phyloP scores from a whole-genome alignment of 192 early-diverging fungal species.

The Podila epigama region DNA sequence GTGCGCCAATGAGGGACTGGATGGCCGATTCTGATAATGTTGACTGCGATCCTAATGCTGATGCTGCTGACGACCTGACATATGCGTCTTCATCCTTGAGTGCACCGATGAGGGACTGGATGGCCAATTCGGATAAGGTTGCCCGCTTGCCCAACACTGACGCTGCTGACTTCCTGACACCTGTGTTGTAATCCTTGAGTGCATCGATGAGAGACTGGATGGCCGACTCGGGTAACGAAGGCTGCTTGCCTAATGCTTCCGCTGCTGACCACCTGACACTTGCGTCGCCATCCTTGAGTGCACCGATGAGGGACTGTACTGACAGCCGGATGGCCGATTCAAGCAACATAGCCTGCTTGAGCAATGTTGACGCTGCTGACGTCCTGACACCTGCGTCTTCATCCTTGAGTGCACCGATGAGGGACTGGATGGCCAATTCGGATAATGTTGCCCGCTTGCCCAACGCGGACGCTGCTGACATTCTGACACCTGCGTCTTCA shows the following conservation, averaged over 20 bases:
- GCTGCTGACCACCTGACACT: too few relatives aligned
- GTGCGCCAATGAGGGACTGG: background rate
- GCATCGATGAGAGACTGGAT: background rate
- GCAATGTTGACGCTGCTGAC: too few relatives aligned
- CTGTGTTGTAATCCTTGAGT: background rate
- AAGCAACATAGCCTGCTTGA: too few relatives aligned
- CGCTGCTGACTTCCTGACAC: background rate
- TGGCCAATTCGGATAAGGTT: background rate
- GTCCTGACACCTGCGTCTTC: background rate
- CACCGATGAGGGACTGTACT: too few relatives aligned
- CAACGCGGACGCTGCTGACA: background rate
- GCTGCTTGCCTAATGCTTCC: too few relatives aligned
- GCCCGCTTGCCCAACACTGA: background rate
- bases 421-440: background rate
- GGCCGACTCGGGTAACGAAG: slow-evolving; percentile 1
- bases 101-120: background rate
- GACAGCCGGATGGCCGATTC: too few relatives aligned
- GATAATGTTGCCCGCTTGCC: background rate
- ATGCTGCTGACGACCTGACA: background rate
- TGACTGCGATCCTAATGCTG: background rate
- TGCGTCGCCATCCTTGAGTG: too few relatives aligned
- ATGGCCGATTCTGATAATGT: background rate
- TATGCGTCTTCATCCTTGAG: background rate
- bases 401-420: background rate
- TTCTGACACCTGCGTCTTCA: background rate